Percentiles rank a stretch among this genome's conserved stretches.
Conservation (phyloP, 768 basidiomycete genomes). For the Fibroporia radiculosa region DNA sequence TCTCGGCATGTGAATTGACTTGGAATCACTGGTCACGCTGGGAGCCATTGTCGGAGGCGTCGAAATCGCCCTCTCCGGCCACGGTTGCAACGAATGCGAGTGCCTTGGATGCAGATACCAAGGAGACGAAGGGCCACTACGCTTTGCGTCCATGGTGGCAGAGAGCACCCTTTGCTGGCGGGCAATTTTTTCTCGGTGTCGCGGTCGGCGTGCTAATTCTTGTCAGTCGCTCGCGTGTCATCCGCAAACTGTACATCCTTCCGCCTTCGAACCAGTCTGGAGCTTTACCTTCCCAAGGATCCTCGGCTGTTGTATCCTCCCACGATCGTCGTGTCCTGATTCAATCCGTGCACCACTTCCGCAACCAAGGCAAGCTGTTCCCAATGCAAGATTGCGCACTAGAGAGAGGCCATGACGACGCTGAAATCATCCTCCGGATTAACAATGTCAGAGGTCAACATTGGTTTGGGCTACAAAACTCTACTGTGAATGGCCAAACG, state of each 20-base stretch:
- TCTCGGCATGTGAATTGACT: conserved; percentile 14
- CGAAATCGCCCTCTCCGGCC: neutral
- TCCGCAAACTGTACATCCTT: conserved; percentile 17
- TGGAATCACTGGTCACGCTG: conserved; percentile 20
- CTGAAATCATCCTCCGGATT: conserved; percentile 13
- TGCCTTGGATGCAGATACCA: neutral
- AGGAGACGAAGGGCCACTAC: conserved; percentile 8
- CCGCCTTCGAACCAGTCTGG: conserved; percentile 3
- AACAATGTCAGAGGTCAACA: conserved; percentile 12
- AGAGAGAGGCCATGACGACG: conserved; percentile 8
- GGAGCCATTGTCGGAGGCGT: conserved; percentile 8
- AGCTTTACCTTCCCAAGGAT: neutral
- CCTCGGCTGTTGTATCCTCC: neutral
- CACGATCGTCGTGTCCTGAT: conserved; percentile 13
- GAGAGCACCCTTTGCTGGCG: conserved; percentile 10
- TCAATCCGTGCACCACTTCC: conserved; percentile 13
- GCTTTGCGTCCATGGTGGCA: conserved; percentile 19
- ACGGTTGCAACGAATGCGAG: neutral
- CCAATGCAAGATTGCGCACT: conserved; percentile 12
- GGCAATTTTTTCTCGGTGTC: conserved; percentile 14
- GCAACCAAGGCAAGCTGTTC: conserved; percentile 12
- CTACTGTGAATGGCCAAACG: conserved; percentile 13
- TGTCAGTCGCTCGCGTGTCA: conserved; percentile 15
- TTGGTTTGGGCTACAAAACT: conserved; percentile 10
- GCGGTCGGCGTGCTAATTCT: conserved; percentile 15